A percentile compares a stretch with the other conserved stretches of the same genome.
Evolutionary conservation across 768 basidiomycete species (phyloP).

Genomic region (Calocybe gangraenosa): DNA sequence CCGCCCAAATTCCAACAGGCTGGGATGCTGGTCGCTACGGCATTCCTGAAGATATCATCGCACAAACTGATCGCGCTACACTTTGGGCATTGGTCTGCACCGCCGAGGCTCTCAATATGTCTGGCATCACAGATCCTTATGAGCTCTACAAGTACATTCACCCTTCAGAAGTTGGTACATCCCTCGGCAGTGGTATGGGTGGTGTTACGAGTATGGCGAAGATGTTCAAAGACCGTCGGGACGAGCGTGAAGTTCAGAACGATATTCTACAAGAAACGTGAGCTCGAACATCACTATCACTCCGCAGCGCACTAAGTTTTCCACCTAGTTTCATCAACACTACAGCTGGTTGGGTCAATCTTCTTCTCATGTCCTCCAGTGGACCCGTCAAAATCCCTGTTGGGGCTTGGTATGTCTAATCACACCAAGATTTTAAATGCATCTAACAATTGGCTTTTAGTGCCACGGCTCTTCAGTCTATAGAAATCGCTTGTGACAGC

Average conservation of each 20-base stretch:
- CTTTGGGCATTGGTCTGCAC: conserved; percentile 95
- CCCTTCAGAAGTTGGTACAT: conserved; percentile 93
- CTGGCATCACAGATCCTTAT: conserved; percentile 97
- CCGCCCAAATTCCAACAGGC: conserved; percentile 94
- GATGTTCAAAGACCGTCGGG: conserved; percentile 99
- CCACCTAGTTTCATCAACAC: conserved; percentile 91
- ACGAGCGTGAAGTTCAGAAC: conserved; percentile 97
- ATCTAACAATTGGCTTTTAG: conserved; percentile 31
- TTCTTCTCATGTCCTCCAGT: conserved; percentile 90
- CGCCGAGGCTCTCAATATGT: conserved; percentile 93
- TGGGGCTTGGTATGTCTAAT: conserved; percentile 79
- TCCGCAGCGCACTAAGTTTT: conserved; percentile 5
- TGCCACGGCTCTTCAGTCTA: conserved; percentile 94
- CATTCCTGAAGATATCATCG: conserved; percentile 93
- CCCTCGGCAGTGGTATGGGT: conserved; percentile 97
- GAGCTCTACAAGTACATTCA: conserved; percentile 97
- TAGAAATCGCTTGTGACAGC: conserved; percentile 97
- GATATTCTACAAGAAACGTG: conserved; percentile 98
- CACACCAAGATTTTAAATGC: neutral
- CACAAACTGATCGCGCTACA: conserved; percentile 88
- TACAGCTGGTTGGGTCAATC: conserved; percentile 96
- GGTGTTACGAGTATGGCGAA: conserved; percentile 85
- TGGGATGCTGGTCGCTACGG: conserved; percentile 97
- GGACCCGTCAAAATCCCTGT: conserved; percentile 99
- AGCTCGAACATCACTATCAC: conserved; percentile 26